These are phyloP conservation scores for Excoecaria agallocha DNA, from an alignment of 345 rosid species.

Conservation along the genomic window DNA sequence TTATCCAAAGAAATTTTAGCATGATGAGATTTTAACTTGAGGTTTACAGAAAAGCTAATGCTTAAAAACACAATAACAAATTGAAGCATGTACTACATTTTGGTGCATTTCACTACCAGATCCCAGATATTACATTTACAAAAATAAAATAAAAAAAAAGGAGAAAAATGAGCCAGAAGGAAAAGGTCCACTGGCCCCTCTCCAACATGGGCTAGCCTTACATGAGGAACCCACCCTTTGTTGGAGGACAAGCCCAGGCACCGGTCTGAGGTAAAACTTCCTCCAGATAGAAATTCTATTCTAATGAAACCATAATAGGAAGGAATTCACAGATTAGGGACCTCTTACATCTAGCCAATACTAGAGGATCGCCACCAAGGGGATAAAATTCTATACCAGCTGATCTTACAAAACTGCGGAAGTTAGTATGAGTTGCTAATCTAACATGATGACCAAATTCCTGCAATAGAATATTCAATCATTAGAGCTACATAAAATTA, in stretches of 20 bases:
- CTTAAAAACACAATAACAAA: neutral
- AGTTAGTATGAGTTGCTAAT: conserved; percentile 93
- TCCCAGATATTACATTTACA: neutral
- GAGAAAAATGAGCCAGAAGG: neutral
- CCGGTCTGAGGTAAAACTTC: neutral
- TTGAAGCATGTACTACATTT: neutral
- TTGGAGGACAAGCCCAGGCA: neutral
- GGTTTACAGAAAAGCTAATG: neutral
- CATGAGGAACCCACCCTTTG: neutral
- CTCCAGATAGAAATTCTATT: neutral
- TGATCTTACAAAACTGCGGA: conserved; percentile 67
- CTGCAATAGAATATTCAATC: conserved; percentile 39
- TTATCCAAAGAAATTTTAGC: neutral
- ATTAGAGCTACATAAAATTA: neutral
- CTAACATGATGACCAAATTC: conserved; percentile 95
- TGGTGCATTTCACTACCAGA: neutral
- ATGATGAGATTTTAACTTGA: neutral
- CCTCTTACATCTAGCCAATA: conserved; percentile 89
- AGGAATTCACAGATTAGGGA: conserved; percentile 22
- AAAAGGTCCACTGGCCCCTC: neutral
- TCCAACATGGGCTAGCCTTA: neutral
- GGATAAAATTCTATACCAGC: conserved; percentile 92
- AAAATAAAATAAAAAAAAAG: neutral
- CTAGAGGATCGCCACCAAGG: conserved; percentile 93
- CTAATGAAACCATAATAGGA: neutral